These are phyloP conservation scores for Aureobasidium subglaciale DNA, from an alignment of 2,329 filamentous ascomycete species.

Conservation along the genomic window DNA sequence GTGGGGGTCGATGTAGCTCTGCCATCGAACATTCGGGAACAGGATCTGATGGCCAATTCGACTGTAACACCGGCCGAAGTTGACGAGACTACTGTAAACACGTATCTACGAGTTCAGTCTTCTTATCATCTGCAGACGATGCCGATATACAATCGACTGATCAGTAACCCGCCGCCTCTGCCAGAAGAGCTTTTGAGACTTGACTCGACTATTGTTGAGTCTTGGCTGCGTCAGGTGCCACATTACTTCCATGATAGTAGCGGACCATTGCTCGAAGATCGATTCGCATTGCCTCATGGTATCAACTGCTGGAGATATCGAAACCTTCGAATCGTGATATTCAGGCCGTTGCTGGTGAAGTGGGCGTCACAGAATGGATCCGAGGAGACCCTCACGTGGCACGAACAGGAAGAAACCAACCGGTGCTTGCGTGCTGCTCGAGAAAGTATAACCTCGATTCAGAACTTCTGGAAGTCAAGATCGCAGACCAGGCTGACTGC, in stretches of 20 bases:
- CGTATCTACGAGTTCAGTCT: conserved; percentile 38
- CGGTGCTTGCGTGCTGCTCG: conserved; percentile 39
- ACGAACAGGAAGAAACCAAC: conserved; percentile 24
- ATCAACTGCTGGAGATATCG: conserved; percentile 40
- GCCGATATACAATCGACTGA: conserved; percentile 40
- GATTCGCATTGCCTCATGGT: conserved; percentile 35
- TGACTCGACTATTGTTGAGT: conserved; percentile 27
- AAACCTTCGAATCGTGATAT: conserved; percentile 44
- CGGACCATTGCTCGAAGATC: conserved; percentile 26
- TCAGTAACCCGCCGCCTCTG: conserved; percentile 38
- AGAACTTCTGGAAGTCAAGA: conserved; percentile 32
- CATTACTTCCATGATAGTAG: conserved; percentile 31
- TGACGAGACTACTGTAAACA: conserved; percentile 33
- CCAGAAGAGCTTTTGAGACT: conserved; percentile 36
- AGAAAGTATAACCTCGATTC: conserved; percentile 35
- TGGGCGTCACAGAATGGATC: conserved; percentile 16
- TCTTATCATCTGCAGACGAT: conserved; percentile 40
- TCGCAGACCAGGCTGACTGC: conserved; percentile 36
- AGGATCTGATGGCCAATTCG: neutral
- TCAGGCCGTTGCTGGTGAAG: conserved; percentile 40
- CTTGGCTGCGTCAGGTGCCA: conserved; percentile 34
- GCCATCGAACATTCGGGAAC: conserved; percentile 6
- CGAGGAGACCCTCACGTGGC: neutral
- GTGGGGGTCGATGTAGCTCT: conserved; percentile 36
- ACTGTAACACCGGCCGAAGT: neutral